These are phyloP conservation scores for Oehlia diaphana DNA, from an alignment of 192 early-diverging fungal species.

Conservation along the genomic window DNA sequence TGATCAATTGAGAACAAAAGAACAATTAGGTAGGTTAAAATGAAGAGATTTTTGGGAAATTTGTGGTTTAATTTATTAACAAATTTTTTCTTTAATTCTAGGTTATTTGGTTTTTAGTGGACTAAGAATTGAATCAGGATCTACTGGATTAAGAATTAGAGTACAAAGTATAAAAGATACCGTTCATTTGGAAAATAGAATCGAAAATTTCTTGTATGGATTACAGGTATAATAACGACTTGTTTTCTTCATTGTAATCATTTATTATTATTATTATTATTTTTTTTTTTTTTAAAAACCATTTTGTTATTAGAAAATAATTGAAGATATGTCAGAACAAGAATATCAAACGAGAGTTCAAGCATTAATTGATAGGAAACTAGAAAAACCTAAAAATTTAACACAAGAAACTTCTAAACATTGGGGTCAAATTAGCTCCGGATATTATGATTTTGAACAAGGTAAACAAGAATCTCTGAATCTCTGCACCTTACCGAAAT, in stretches of 20 bases:
- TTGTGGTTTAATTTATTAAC: slow-evolving; percentile 9
- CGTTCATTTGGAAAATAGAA: slow-evolving; percentile 74
- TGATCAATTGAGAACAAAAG: slow-evolving; percentile 91
- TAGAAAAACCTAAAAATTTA: slow-evolving; percentile 89
- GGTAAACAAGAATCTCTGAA: slow-evolving; percentile 16
- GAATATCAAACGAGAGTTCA: slow-evolving; percentile 75
- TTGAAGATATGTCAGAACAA: slow-evolving; percentile 66
- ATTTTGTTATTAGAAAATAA: slow-evolving; percentile 34
- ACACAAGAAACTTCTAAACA: slow-evolving; percentile 70
- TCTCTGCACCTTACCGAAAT: too few species aligned
- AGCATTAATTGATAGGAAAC: slow-evolving; percentile 67
- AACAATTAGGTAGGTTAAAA: slow-evolving; percentile 64
- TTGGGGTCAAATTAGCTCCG: slow-evolving; percentile 74
- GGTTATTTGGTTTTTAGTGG: slow-evolving; percentile 79
- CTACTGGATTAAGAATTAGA: slow-evolving; percentile 75
- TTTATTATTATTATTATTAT: neutral
- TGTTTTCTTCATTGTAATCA: neutral
- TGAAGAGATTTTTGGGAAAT: too few species aligned
- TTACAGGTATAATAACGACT: slow-evolving; percentile 43
- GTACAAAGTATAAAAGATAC: slow-evolving; percentile 88
- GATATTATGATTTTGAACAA: slow-evolving; percentile 89
- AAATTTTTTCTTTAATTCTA: neutral
- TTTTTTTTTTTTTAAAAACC: neutral
- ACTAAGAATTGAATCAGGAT: slow-evolving; percentile 70
- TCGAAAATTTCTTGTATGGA: slow-evolving; percentile 72